Conservation (phyloP, 768 basidiomycete species). For the Hortiboletus flavorubellus region DNA sequence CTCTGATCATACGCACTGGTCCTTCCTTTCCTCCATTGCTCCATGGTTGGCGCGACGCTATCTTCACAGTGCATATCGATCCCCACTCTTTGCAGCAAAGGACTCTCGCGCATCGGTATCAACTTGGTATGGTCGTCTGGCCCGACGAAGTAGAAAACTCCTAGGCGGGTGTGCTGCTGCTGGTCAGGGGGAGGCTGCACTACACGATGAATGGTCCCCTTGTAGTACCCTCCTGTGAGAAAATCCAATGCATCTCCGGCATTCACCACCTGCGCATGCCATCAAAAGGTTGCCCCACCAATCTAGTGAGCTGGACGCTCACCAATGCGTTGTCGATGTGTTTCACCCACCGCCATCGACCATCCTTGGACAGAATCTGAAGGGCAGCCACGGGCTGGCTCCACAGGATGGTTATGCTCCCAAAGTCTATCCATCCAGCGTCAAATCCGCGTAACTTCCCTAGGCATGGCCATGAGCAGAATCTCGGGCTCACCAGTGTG, state of each 20-base stretch:
- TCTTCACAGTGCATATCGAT: constrained; percentile 38
- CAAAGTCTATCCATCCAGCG: constrained; percentile 39
- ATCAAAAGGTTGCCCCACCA: neutral
- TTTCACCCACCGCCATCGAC: constrained; percentile 55
- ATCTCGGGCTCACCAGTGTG: constrained; percentile 43
- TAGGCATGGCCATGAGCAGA: too few species aligned
- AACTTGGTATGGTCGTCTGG: constrained; percentile 49
- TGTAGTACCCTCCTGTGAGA: constrained; percentile 58
- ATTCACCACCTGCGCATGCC: constrained; percentile 47
- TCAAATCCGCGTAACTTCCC: neutral
- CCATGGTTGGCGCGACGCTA: constrained; percentile 47
- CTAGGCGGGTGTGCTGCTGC: constrained; percentile 45
- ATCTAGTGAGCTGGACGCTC: neutral
- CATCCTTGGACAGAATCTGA: constrained; percentile 52
- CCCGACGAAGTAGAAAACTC: constrained; percentile 56
- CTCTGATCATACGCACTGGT: constrained; percentile 51
- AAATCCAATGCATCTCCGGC: constrained; percentile 59
- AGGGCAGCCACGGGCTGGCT: constrained; percentile 58
- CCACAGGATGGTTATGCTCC: constrained; percentile 55
- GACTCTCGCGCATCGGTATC: constrained; percentile 43
- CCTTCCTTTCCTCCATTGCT: constrained; percentile 49
- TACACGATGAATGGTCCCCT: constrained; percentile 59
- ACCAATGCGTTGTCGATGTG: constrained; percentile 60
- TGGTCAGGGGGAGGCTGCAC: constrained; percentile 58
- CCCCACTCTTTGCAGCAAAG: constrained; percentile 45